phyloP scores from a whole-genome alignment of 2,329 filamentous ascomycete species.

The Colletotrichum chlorophyti region DNA sequence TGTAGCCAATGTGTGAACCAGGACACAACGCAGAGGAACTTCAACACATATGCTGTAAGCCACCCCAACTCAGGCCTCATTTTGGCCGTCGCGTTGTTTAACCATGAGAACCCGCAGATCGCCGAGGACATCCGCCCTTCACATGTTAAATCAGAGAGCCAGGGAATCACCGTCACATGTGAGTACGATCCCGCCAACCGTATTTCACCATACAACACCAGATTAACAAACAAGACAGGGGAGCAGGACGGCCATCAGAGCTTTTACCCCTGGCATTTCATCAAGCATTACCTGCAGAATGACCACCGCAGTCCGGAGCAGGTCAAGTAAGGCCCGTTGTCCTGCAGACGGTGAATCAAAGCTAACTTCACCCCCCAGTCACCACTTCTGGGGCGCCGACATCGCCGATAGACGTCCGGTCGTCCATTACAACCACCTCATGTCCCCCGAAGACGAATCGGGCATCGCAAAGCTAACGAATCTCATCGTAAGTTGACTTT shows the following conservation, averaged over 20 bases:
- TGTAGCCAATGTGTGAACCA: constrained; percentile 48
- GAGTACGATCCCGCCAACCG: constrained; percentile 17
- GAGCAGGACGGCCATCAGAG: constrained; percentile 72
- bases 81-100: no score
- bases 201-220: neutral
- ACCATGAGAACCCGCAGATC: constrained; percentile 34
- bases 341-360: neutral
- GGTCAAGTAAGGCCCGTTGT: constrained; percentile 37
- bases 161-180: constrained; percentile 45
- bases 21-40: constrained; percentile 49
- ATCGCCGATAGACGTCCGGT: constrained; percentile 58
- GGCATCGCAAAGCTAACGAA: constrained; percentile 68
- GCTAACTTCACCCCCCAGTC: constrained; percentile 26
- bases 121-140: constrained; percentile 38
- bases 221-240: constrained; percentile 54
- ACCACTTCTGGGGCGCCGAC: constrained; percentile 38
- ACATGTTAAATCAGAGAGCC: constrained; percentile 34
- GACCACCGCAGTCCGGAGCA: constrained; percentile 41
- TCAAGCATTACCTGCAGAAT: constrained; percentile 52
- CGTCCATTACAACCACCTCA: constrained; percentile 66
- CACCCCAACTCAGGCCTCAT: neutral
- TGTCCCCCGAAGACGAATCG: constrained; percentile 54
- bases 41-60: constrained; percentile 48
- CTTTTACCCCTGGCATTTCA: constrained; percentile 69
- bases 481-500: constrained; percentile 60